Percentiles rank a stretch among this genome's conserved stretches.
phyloP scores from a whole-genome alignment of 345 rosid species.

The Acer negundo region DNA sequence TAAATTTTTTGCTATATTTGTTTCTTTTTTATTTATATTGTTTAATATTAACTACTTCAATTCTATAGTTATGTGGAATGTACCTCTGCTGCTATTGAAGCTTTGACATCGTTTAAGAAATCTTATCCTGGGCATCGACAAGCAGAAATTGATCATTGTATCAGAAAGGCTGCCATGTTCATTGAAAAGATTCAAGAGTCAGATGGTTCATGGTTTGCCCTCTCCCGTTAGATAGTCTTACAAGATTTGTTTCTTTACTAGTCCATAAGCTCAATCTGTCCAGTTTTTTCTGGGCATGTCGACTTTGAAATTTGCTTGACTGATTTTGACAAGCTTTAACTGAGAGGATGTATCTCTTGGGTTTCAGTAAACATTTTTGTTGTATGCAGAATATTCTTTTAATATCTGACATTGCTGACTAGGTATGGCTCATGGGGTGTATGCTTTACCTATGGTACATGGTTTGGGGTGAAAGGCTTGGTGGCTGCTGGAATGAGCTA shows the following conservation, averaged over 20 bases:
- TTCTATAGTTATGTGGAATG: constrained; percentile 83
- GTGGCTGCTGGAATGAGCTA: constrained; percentile 76
- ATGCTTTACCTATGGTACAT: constrained; percentile 80
- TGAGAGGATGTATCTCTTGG: neutral
- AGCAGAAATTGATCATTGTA: constrained; percentile 73
- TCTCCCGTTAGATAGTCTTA: constrained; percentile 7
- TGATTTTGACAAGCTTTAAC: constrained; percentile 1
- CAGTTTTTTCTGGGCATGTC: neutral
- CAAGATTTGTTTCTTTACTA: constrained; percentile 4
- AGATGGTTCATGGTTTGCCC: constrained; percentile 94
- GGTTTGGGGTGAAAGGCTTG: constrained; percentile 85
- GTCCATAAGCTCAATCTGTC: neutral
- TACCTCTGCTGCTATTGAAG: constrained; percentile 93
- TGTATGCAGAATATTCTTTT: neutral
- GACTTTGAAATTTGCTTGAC: constrained; percentile 7
- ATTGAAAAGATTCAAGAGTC: constrained; percentile 69
- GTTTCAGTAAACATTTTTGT: neutral
- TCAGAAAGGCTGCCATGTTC: constrained; percentile 63
- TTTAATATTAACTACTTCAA: constrained; percentile 21
- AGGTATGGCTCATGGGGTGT: constrained; percentile 99
- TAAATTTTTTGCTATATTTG: constrained; percentile 8
- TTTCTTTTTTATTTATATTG: constrained; percentile 10
- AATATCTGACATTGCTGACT: constrained; percentile 12
- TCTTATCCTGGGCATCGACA: constrained; percentile 74
- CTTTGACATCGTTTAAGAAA: constrained; percentile 66